Evolutionary conservation across 805 yeast species (phyloP).

Genomic region (Debaryomyces prosopidis): DNA sequence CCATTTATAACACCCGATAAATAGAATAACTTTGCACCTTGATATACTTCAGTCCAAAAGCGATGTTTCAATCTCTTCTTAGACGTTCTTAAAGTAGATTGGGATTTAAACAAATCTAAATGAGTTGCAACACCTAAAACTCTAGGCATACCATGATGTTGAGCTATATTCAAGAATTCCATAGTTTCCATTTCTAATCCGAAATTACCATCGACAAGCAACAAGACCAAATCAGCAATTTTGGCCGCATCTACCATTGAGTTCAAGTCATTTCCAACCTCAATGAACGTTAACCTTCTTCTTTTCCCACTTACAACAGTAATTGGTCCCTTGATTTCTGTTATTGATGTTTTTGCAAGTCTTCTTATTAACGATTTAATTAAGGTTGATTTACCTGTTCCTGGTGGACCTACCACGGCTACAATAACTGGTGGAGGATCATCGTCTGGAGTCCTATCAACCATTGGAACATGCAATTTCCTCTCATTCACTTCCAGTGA

Average conservation of each 20-base stretch:
- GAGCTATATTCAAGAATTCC: constrained; percentile 95
- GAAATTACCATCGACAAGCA: constrained; percentile 93
- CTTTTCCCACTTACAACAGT: constrained; percentile 96
- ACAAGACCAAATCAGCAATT: constrained; percentile 85
- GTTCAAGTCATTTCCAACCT: constrained; percentile 88
- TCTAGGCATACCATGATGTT: constrained; percentile 98
- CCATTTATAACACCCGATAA: constrained; percentile 95
- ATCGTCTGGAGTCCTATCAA: constrained; percentile 95
- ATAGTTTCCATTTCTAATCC: constrained; percentile 99
- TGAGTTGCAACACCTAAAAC: constrained; percentile 95
- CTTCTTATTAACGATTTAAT: constrained; percentile 86
- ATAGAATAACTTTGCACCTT: constrained; percentile 94
- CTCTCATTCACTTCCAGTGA: constrained; percentile 81
- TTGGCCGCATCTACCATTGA: constrained; percentile 97
- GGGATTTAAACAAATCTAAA: constrained; percentile 88
- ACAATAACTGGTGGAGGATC: constrained; percentile 96
- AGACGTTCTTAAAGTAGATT: constrained; percentile 83
- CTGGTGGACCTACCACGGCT: constrained; percentile 98
- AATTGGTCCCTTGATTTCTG: constrained; percentile 92
- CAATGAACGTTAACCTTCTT: constrained; percentile 88
- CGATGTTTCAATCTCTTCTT: constrained; percentile 90
- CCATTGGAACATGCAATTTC: constrained; percentile 94
- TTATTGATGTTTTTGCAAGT: constrained; percentile 79
- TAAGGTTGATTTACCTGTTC: constrained; percentile 94
- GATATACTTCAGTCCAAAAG: constrained; percentile 98